A percentile compares a stretch with the other conserved stretches of the same genome.
Conservation (phyloP, 2,329 filamentous ascomycete species). For the Simplicillium aogashimaense region DNA sequence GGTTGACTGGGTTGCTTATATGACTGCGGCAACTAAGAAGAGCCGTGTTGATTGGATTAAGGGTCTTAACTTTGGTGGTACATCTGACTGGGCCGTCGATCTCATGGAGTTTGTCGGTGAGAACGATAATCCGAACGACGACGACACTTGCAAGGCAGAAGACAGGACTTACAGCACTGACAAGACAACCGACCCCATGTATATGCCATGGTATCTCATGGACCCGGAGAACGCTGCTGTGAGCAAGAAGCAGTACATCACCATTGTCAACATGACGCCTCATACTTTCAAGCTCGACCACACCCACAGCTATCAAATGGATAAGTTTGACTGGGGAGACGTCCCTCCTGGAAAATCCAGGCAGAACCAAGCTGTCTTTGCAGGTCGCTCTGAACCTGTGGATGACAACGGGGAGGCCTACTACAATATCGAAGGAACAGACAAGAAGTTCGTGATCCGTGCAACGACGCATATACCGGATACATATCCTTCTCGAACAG, state of each 20-base stretch:
- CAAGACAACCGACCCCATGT: no score
- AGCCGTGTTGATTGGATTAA: constrained; percentile 11
- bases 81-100: constrained; percentile 20
- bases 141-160: no score
- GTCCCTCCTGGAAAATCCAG: constrained; percentile 18
- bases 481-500: constrained; percentile 11
- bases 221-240: no score
- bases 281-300: constrained; percentile 15
- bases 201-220: no score
- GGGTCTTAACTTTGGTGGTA: constrained; percentile 18
- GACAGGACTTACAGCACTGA: no score
- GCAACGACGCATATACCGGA: constrained; percentile 16
- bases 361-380: constrained; percentile 16
- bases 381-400: constrained; percentile 5
- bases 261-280: constrained; percentile 22
- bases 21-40: constrained; percentile 15
- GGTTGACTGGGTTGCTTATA: constrained; percentile 19
- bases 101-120: constrained; percentile 4
- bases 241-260: constrained; percentile 14
- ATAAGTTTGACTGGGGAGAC: constrained; percentile 18
- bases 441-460: constrained; percentile 17
- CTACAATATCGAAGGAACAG: constrained; percentile 16
- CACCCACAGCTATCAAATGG: constrained; percentile 19
- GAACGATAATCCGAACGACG: no score
- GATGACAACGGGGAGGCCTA: constrained; percentile 20